Conservation (phyloP, 164 flowering plant genomes). For the Tetracentron sinense region DNA sequence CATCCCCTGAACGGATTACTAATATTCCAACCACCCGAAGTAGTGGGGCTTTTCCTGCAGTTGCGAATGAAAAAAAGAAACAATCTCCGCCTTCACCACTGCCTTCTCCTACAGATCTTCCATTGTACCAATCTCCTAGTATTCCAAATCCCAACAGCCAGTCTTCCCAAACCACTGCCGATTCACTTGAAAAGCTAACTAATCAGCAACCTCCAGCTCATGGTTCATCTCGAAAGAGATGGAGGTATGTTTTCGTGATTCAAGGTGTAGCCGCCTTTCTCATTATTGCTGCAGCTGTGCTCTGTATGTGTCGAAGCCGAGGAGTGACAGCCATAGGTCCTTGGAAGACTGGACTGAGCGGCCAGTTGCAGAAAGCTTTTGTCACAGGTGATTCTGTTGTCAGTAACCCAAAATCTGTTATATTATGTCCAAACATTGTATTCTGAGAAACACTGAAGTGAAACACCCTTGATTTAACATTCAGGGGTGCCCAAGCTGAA, state of each 20-base stretch:
- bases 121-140: background rate
- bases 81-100: background rate
- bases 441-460: constrained; percentile 1
- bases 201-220: constrained; percentile 8
- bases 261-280: constrained; percentile 30
- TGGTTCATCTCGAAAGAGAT: constrained; percentile 21
- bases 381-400: constrained; percentile 54
- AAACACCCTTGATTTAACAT: constrained; percentile 10
- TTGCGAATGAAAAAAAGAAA: constrained; percentile 29
- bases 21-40: constrained; percentile 40
- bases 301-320: constrained; percentile 38
- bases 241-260: constrained; percentile 42
- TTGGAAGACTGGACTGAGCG: constrained; percentile 94
- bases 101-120: constrained; percentile 13
- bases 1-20: constrained; percentile 22
- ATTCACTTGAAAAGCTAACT: constrained; percentile 6
- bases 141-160: background rate
- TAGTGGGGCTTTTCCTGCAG: constrained; percentile 70
- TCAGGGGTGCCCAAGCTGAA: constrained; percentile 34
- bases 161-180: constrained; percentile 5
- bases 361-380: constrained; percentile 97
- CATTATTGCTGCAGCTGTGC: constrained; percentile 26
- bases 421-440: background rate
- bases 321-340: constrained; percentile 67
- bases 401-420: background rate